Percentiles rank a stretch among this genome's conserved stretches.
Conservation (phyloP, 2,329 filamentous ascomycete species). For the Periconia macrospinosa region DNA sequence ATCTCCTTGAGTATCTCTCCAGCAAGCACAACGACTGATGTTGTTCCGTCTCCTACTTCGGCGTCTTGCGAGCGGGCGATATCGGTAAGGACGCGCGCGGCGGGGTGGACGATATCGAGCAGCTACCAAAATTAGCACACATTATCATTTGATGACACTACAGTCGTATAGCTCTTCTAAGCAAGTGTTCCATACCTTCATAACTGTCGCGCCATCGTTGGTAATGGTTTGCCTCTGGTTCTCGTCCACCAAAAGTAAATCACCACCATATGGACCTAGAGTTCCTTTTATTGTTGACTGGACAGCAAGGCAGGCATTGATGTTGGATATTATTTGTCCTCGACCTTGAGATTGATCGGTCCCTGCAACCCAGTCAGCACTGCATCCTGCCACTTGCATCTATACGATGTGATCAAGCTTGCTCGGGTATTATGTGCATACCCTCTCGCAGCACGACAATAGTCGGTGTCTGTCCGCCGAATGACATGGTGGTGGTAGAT, state of each 20-base stretch:
- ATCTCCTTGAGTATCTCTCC: slow-evolving; percentile 97
- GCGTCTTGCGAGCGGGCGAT: slow-evolving; percentile 99
- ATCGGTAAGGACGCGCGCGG: slow-evolving; percentile 94
- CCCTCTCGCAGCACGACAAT: slow-evolving; percentile 98
- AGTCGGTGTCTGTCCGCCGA: slow-evolving; percentile 95
- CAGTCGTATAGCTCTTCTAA: too few relatives aligned
- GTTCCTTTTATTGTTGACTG: slow-evolving; percentile 96
- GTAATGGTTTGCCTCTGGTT: slow-evolving; percentile 98
- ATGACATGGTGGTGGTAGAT: slow-evolving; percentile 70
- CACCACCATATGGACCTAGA: slow-evolving; percentile 93
- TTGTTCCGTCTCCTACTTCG: slow-evolving; percentile 97
- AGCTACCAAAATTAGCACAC: slow-evolving; percentile 54
- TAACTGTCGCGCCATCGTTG: slow-evolving; percentile 97
- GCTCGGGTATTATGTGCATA: slow-evolving; percentile 51
- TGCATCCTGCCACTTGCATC: slow-evolving; percentile 1
- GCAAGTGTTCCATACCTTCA: slow-evolving; percentile 61
- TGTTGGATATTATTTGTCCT: slow-evolving; percentile 95
- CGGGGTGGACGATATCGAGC: slow-evolving; percentile 97
- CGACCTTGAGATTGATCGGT: slow-evolving; percentile 97
- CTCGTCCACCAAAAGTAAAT: slow-evolving; percentile 91
- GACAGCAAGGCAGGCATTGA: slow-evolving; percentile 95
- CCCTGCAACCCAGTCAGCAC: slow-evolving; percentile 57
- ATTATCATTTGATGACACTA: neutral
- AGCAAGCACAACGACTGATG: slow-evolving; percentile 94
- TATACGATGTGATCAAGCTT: slow-evolving; percentile 17